Evolutionary conservation across 805 yeast species (phyloP), one percentile per base, ranked within the genome.

Genomic region (Blastobotrys mokoenaii): DNA sequence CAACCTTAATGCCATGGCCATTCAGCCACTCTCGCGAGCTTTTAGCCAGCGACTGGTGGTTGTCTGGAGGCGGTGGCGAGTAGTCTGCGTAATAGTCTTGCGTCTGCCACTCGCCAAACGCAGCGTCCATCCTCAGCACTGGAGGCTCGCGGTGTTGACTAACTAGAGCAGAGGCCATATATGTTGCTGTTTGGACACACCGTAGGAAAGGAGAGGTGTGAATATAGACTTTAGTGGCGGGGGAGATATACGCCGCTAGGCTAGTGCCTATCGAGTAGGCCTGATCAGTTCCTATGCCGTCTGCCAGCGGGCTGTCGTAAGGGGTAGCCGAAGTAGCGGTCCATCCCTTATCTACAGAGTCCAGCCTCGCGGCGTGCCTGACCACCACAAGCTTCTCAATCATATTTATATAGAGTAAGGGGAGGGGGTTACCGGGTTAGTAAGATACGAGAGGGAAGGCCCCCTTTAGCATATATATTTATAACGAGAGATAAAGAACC

Each of bases 21-120:
- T 38, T 41, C 18, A 27, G 31, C 32, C 43, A 40, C 8, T 18
- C 18, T 18, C 15, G 36, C 20, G 66, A 53, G 16, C 55, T 46
- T 11, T 48, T 51, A 3, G 54, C 57, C 14, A 63, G 44, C 9
- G 60, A 49, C n/a, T 47, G 38, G 34, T 61, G 66, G 36, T 59
- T 59, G 48, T 65, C 70, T 8, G 53, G 53, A 5, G 67, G 67
- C 5, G 70, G 70, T 4, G 69, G 68, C 1, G 58, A 45, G 7
- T 55, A 55, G 32, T 51, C 49, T 5, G 55, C 43, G 47, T 60
- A 66, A 49, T 66, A 66, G 50, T 63, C 70, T 5, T 64, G 59
- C 2, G 63, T 61, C 46, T 61, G 60, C 68, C 68, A 66, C 44
- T 66, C 70, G 18, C 70, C 69, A 30, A 65, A 54, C 27, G 56